Conservation (phyloP, 2,329 filamentous ascomycete species). For the Fusarium multiceps region DNA sequence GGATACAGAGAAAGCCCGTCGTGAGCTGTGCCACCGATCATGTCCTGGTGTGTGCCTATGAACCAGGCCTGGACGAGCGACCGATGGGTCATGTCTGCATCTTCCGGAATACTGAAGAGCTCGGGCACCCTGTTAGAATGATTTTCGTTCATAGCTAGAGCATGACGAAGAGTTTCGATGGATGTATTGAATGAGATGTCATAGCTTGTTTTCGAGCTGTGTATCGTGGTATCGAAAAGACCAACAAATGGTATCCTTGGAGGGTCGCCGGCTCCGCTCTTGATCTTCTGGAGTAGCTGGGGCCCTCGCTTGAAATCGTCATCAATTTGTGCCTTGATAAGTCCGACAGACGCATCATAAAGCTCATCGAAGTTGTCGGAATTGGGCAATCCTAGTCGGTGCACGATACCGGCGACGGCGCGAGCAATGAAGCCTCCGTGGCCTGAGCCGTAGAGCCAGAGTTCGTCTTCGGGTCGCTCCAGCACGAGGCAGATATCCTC, state of each 20-base stretch:
- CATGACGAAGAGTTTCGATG: slow-evolving; percentile 37
- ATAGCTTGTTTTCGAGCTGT: slow-evolving; percentile 14
- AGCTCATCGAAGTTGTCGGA: slow-evolving; percentile 34
- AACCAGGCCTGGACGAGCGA: slow-evolving; percentile 44
- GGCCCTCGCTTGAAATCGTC: slow-evolving; percentile 37
- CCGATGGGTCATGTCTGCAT: slow-evolving; percentile 15
- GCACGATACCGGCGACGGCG: slow-evolving; percentile 40
- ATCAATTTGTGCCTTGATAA: slow-evolving; percentile 40
- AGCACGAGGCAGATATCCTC: slow-evolving; percentile 32
- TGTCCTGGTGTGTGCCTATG: slow-evolving; percentile 39
- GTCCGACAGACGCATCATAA: slow-evolving; percentile 25
- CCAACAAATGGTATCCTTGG: slow-evolving; percentile 42
- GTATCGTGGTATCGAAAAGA: slow-evolving; percentile 36
- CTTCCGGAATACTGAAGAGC: slow-evolving; percentile 4
- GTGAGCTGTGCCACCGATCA: slow-evolving; percentile 35
- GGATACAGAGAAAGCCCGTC: slow-evolving; percentile 42
- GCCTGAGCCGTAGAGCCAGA: slow-evolving; percentile 43
- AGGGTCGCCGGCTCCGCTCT: slow-evolving; percentile 8
- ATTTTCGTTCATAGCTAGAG: slow-evolving; percentile 40
- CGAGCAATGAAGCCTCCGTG: slow-evolving; percentile 40
- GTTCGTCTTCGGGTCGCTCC: slow-evolving; percentile 37
- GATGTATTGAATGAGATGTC: slow-evolving; percentile 38
- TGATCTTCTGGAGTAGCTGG: slow-evolving; percentile 24
- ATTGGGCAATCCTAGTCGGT: slow-evolving; percentile 32
- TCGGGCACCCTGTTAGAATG: slow-evolving; percentile 18